Conservation (phyloP, 2,329 filamentous ascomycete species). For the Fusarium tupiense region DNA sequence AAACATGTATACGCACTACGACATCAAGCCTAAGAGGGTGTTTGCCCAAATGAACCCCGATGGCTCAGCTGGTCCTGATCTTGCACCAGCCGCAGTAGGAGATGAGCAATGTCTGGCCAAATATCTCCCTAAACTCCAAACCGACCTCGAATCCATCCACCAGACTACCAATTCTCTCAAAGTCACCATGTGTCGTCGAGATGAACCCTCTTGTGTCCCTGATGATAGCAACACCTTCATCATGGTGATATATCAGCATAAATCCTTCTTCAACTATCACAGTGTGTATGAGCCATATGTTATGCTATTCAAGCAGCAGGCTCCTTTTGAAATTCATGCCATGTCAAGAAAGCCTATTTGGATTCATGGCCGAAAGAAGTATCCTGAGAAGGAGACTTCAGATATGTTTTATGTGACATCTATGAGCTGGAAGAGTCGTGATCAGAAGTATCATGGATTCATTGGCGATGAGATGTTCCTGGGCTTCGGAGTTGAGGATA, state of each 20-base stretch:
- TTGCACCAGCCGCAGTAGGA: conserved; percentile 50
- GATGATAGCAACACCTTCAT: conserved; percentile 63
- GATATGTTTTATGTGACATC: conserved; percentile 69
- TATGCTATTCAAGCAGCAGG: conserved; percentile 58
- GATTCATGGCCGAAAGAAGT: conserved; percentile 60
- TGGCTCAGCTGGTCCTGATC: conserved; percentile 58
- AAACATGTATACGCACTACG: conserved; percentile 62
- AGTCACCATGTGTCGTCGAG: conserved; percentile 62
- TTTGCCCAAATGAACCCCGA: conserved; percentile 58
- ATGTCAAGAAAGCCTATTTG: conserved; percentile 63
- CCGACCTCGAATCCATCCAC: conserved; percentile 59
- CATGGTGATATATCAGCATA: conserved; percentile 65
- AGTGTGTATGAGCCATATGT: conserved; percentile 65
- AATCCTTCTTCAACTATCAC: conserved; percentile 59
- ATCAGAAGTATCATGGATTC: conserved; percentile 63
- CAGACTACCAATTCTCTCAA: conserved; percentile 68
- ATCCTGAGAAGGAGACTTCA: conserved; percentile 47
- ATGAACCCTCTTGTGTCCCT: conserved; percentile 55
- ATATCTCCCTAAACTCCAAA: conserved; percentile 54
- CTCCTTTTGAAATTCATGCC: conserved; percentile 61
- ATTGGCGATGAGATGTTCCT: conserved; percentile 65
- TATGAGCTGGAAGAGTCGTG: conserved; percentile 62
- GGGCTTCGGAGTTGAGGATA: conserved; percentile 66
- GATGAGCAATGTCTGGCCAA: conserved; percentile 59
- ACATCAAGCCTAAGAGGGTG: conserved; percentile 58